phyloP scores from a whole-genome alignment of 1,284 basidiomycete genomes.

The Afroboletus lepidellus region DNA sequence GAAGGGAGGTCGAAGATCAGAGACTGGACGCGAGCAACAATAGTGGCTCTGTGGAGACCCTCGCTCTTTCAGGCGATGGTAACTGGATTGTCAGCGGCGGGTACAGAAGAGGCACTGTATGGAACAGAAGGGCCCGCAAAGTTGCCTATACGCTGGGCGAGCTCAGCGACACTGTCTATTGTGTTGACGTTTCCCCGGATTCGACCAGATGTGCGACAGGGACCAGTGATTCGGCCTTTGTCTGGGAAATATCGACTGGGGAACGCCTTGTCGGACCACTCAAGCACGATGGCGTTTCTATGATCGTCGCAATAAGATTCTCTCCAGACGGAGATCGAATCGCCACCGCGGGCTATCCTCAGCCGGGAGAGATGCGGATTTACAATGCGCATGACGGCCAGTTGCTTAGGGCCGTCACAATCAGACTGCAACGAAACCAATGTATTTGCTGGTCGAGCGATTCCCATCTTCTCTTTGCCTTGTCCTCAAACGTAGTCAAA shows the following conservation, averaged over 20 bases:
- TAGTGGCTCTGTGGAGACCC: too few species aligned
- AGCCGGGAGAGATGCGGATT: neutral
- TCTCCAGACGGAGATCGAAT: too few species aligned
- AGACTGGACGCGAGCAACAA: neutral
- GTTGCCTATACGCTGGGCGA: too few species aligned
- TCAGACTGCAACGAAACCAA: too few species aligned
- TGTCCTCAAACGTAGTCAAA: neutral
- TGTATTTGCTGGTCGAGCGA: too few species aligned
- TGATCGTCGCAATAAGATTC: neutral
- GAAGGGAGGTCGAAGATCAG: neutral
- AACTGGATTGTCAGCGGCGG: too few species aligned
- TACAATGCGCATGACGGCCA: neutral
- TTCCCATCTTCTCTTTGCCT: neutral
- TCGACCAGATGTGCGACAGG: neutral
- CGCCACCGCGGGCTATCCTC: too few species aligned
- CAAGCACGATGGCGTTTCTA: neutral
- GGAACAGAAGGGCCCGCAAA: neutral
- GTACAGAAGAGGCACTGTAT: too few species aligned
- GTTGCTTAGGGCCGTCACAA: too few species aligned
- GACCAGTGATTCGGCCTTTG: neutral
- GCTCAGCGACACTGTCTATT: too few species aligned
- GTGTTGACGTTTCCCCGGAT: too few species aligned
- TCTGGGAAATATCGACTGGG: neutral
- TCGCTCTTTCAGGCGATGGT: neutral
- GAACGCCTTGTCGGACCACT: neutral